A percentile compares a stretch with the other conserved stretches of the same genome.
phyloP scores from a whole-genome alignment of 225 moss, liverwort and hornwort genomes.

The Ulota crispa region DNA sequence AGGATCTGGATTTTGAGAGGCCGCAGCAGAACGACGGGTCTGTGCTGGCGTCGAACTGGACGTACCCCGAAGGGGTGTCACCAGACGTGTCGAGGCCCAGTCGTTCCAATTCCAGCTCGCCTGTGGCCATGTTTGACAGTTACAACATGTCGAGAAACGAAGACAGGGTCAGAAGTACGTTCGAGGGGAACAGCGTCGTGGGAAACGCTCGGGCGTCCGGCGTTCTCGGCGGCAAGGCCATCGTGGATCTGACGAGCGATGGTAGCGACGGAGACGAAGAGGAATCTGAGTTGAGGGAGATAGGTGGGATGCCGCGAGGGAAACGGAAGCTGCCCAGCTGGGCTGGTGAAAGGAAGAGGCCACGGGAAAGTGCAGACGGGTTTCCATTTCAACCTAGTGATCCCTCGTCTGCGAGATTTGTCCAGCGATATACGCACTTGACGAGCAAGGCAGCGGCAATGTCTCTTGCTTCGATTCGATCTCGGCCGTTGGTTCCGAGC shows the following conservation, averaged over 20 bases:
- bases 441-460: conserved; percentile 36
- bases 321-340: conserved; percentile 63
- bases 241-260: conserved; percentile 77
- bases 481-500: conserved; percentile 37
- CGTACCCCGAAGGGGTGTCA: conserved; percentile 35
- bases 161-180: conserved; percentile 23
- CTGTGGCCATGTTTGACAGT: conserved; percentile 46
- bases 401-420: conserved; percentile 9
- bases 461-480: conserved; percentile 28
- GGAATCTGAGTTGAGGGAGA: conserved; percentile 39
- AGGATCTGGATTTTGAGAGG: conserved; percentile 63
- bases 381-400: conserved; percentile 6
- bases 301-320: conserved; percentile 34
- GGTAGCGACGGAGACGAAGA: conserved; percentile 69
- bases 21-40: conserved; percentile 67
- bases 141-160: conserved; percentile 35
- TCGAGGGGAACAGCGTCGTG: conserved; percentile 39
- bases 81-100: conserved; percentile 41
- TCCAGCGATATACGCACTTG: conserved; percentile 19
- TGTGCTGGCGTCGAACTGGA: conserved; percentile 68
- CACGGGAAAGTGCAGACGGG: conserved; percentile 33
- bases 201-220: conserved; percentile 29
- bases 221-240: conserved; percentile 23
- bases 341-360: conserved; percentile 43
- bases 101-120: conserved; percentile 51